phyloP scores from a whole-genome alignment of 2,329 filamentous ascomycete genomes.

The Decorospora gaudefroyi region DNA sequence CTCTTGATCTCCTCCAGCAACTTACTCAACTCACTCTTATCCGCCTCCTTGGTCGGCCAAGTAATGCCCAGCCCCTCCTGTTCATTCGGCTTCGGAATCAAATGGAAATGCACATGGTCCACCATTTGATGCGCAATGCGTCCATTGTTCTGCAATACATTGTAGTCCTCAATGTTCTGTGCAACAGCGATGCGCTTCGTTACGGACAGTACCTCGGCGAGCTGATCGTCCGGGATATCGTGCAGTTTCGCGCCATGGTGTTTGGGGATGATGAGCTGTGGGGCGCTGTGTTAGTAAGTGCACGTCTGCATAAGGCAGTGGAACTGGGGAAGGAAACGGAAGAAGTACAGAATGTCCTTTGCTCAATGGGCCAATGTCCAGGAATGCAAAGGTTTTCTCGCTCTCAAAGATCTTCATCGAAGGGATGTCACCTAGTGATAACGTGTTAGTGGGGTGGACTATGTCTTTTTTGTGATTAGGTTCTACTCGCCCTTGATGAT shows the following conservation, averaged over 20 bases:
- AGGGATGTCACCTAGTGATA: constrained; percentile 79
- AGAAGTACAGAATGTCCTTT: constrained; percentile 80
- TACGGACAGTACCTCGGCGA: constrained; percentile 80
- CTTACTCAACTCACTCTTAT: constrained; percentile 83
- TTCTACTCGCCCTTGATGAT: constrained; percentile 79
- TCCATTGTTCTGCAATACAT: constrained; percentile 96
- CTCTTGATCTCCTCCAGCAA: constrained; percentile 82
- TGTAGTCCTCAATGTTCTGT: constrained; percentile 79
- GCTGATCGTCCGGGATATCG: constrained; percentile 88
- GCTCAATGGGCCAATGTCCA: constrained; percentile 91
- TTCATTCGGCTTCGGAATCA: constrained; percentile 94
- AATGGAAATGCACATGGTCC: constrained; percentile 93
- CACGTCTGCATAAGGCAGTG: neutral
- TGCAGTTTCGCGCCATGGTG: constrained; percentile 87
- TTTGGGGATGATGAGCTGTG: constrained; percentile 97
- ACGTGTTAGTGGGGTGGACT: neutral
- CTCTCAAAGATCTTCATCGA: constrained; percentile 96
- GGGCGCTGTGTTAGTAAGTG: neutral
- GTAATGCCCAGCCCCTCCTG: constrained; percentile 75
- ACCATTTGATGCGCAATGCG: constrained; percentile 88
- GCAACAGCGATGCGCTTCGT: constrained; percentile 85
- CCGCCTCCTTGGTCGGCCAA: constrained; percentile 76
- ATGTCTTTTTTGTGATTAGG: neutral
- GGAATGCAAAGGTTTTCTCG: constrained; percentile 90
- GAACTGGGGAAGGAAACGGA: neutral